Evolutionary conservation across 2,329 filamentous ascomycete species (phyloP).

Genomic region (Helotiales sp.): DNA sequence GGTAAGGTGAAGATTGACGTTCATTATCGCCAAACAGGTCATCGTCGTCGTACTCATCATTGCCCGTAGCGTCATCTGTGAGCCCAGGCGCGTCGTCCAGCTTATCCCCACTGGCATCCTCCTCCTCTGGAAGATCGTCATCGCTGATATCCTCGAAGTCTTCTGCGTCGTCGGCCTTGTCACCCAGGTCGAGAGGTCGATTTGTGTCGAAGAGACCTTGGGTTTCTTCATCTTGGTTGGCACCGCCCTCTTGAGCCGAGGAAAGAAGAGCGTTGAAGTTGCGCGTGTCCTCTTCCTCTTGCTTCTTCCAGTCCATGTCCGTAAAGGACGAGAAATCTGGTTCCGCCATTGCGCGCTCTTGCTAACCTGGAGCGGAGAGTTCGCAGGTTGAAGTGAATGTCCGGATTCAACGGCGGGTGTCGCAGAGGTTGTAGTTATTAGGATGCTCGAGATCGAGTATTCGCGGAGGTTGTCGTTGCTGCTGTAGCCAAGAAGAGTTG

Average conservation of each 20-base stretch:
- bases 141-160: constrained; percentile 93
- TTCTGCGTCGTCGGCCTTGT: constrained; percentile 90
- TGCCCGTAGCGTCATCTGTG: constrained; percentile 55
- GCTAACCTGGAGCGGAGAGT: constrained; percentile 12
- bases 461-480: background rate
- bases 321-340: constrained; percentile 23
- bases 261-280: constrained; percentile 45
- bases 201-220: constrained; percentile 50
- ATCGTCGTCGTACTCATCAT: constrained; percentile 61
- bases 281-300: constrained; percentile 56
- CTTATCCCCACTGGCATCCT: constrained; percentile 49
- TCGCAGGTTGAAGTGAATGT: background rate
- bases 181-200: constrained; percentile 62
- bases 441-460: no score
- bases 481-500: background rate
- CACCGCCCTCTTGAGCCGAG: background rate
- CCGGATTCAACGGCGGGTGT: background rate
- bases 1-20: constrained; percentile 41
- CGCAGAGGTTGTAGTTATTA: background rate
- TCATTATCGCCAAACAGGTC: constrained; percentile 71
- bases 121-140: constrained; percentile 85
- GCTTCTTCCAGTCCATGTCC: constrained; percentile 49
- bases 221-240: constrained; percentile 36
- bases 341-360: constrained; percentile 28
- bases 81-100: constrained; percentile 39